These are phyloP conservation scores for Sorghum bicolor DNA, from an alignment of 176 grass and related monocot genomes.

Conservation along the genomic window DNA sequence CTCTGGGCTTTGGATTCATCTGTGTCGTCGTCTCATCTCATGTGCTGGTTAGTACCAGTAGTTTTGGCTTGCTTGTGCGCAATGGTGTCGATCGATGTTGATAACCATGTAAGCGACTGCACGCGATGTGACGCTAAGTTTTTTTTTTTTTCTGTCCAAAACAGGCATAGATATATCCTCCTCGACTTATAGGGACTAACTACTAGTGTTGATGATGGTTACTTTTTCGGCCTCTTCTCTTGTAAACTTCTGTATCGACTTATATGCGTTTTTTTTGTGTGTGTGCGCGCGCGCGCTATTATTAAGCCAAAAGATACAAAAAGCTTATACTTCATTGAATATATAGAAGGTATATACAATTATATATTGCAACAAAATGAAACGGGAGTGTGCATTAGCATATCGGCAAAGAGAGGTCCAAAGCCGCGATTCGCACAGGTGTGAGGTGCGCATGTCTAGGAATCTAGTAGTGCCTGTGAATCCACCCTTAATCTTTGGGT, in stretches of 20 bases:
- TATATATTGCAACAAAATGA: not conserved
- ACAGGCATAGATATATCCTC: not conserved
- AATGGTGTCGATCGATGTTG: not conserved
- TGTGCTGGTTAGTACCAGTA: not conserved
- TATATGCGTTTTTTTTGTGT: too few relatives aligned
- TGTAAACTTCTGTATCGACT: not conserved
- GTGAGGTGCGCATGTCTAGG: not conserved
- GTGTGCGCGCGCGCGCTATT: not conserved
- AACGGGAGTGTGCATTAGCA: not conserved
- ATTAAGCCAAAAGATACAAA: not conserved
- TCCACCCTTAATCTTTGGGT: not conserved
- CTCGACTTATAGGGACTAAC: not conserved
- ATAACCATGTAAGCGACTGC: not conserved
- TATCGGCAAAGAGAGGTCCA: not conserved
- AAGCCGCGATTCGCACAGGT: not conserved
- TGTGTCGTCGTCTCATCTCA: not conserved
- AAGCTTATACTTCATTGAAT: not conserved
- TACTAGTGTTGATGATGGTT: not conserved
- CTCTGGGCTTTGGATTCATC: not conserved
- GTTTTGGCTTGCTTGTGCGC: not conserved
- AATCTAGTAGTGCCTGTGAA: not conserved
- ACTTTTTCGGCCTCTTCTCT: not conserved
- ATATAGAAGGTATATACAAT: not conserved
- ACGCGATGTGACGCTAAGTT: not conserved
- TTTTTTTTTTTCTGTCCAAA: not conserved